Evolutionary conservation across 2,329 filamentous ascomycete species (phyloP), one percentile per base, ranked within the genome.

Genomic region (Cladosporium colombiae): DNA sequence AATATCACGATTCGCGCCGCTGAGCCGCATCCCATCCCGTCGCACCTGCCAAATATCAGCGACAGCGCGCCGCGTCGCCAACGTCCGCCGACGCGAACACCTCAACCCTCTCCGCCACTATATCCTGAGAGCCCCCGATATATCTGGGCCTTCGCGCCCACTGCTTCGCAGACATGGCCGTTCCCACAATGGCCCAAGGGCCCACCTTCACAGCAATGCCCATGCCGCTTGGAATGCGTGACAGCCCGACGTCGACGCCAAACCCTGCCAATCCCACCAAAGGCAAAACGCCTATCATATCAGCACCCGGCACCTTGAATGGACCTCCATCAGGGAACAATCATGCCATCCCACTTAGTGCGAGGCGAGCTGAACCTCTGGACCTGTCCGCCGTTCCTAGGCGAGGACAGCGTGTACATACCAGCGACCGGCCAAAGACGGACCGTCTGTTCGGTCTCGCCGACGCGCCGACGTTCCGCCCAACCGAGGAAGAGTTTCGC

Each of bases 301-400:
- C 70, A 37, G 72, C 69, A 27, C 70, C 73, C 13, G 72, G 74
- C 35, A 74, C 74, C n/a, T 64, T 75, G 50, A 75, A 77, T 61
- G 74, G 74, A 49, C 76, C 77, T 55, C 78, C 77, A 46, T 73
- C 76, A n/a, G 79, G 75, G 66, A 79, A 76, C 67, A 75, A 75
- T 57, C 71, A 74, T 71, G 75, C 73, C 60, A 84, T 86, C 37
- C 88, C 88, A 60, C 80, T 89, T 74, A 89, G 87, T 79, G 86
- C 86, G 74, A 84, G 88, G 70, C 83, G 86, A 72, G 86, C 88
- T 49, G 82, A 84, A 66, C 87, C 92, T 56, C 83, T 99, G 68
- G 93, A 98, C 74, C 81, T 98, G 72, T 88, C 88, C 60, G 96
- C 92, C 0, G 95, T 99, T 67, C 95, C 98, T 82, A 90, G 94